Conservation (phyloP, 75 land plant species). For the Isoetes taiwanensis region DNA sequence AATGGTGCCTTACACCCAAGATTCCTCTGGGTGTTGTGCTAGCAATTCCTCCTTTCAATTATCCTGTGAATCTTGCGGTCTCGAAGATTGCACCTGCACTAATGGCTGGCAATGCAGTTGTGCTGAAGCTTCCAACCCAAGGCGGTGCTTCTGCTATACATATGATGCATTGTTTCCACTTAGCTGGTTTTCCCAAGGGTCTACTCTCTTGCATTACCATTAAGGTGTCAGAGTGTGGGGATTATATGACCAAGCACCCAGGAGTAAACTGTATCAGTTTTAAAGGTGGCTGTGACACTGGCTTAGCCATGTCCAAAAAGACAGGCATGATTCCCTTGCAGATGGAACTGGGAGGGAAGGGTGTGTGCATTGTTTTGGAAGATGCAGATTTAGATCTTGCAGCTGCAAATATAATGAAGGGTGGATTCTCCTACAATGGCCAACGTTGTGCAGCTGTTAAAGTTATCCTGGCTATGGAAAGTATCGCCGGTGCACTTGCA, state of each 20-base stretch:
- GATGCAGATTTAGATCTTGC: constrained; percentile 34
- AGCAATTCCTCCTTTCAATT: constrained; percentile 4
- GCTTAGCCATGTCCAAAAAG: constrained; percentile 24
- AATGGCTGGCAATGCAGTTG: constrained; percentile 3
- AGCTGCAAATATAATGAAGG: constrained; percentile 26
- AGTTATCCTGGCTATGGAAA: background rate
- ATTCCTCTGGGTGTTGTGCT: background rate
- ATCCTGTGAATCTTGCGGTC: background rate
- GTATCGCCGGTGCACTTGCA: background rate
- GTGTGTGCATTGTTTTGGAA: constrained; percentile 26
- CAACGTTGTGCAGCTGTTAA: constrained; percentile 6
- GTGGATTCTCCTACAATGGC: constrained; percentile 25
- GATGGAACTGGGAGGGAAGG: constrained; percentile 36
- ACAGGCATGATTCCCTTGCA: constrained; percentile 30
- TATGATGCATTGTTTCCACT: constrained; percentile 9
- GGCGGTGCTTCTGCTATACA: constrained; percentile 1
- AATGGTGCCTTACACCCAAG: too few species aligned
- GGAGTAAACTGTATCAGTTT: constrained; percentile 17
- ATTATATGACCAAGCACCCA: background rate
- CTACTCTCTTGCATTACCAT: constrained; percentile 1
- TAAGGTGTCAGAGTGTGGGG: background rate
- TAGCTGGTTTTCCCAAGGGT: constrained; percentile 4
- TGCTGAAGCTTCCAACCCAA: background rate
- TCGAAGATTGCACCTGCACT: constrained; percentile 1
- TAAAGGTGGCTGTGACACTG: constrained; percentile 33